A percentile compares a stretch with the other conserved stretches of the same genome.
phyloP scores from a whole-genome alignment of 1,284 basidiomycete species.

The Cryptococcus sp. region DNA sequence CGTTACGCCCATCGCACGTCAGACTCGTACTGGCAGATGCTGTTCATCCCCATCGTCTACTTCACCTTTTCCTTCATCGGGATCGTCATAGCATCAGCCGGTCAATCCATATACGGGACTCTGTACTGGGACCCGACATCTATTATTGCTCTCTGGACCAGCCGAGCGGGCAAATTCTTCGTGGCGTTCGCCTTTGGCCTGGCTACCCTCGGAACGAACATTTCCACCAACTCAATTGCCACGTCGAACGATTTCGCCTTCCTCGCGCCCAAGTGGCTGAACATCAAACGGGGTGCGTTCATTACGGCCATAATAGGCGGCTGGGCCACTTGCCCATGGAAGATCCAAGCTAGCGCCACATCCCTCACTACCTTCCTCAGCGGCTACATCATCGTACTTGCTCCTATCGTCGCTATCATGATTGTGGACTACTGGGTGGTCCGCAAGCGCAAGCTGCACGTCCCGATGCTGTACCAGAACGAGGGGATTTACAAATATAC shows the following conservation, averaged over 20 bases:
- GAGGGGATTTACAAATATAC: constrained; percentile 49
- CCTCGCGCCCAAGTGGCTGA: constrained; percentile 60
- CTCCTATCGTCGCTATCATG: constrained; percentile 48
- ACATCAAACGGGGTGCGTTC: constrained; percentile 72
- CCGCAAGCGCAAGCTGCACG: constrained; percentile 35
- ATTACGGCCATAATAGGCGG: constrained; percentile 72
- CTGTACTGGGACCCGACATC: constrained; percentile 60
- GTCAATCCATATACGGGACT: constrained; percentile 43
- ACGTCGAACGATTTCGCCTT: constrained; percentile 77
- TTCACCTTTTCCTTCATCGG: constrained; percentile 48
- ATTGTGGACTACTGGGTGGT: constrained; percentile 47
- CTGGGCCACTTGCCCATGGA: constrained; percentile 57
- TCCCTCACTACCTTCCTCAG: constrained; percentile 48
- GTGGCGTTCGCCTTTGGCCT: constrained; percentile 67
- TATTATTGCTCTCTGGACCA: constrained; percentile 56
- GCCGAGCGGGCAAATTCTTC: constrained; percentile 74
- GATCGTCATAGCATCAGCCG: constrained; percentile 57
- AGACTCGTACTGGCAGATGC: constrained; percentile 35
- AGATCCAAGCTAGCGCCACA: constrained; percentile 46
- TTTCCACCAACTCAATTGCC: constrained; percentile 67
- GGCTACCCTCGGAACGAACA: constrained; percentile 72
- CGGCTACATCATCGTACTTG: constrained; percentile 49
- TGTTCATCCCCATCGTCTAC: constrained; percentile 46
- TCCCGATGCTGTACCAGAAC: constrained; percentile 49
- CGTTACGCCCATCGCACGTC: constrained; percentile 52